These are phyloP conservation scores for Dendrocalamus latiflorus DNA, from an alignment of 202 grass and related monocot species.

Conservation along the genomic window DNA sequence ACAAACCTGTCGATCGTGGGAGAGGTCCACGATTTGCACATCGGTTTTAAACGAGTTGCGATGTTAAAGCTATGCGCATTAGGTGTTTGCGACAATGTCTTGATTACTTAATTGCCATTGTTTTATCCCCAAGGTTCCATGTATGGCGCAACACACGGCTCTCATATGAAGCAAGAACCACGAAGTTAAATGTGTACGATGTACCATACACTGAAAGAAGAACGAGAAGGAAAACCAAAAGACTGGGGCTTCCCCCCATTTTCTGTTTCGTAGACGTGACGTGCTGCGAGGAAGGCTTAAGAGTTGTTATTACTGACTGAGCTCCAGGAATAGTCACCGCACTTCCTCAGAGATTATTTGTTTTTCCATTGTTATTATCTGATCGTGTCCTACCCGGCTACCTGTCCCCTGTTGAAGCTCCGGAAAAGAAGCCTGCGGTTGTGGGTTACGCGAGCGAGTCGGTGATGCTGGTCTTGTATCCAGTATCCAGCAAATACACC, in stretches of 20 bases:
- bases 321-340: too few species aligned
- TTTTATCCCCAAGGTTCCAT: constrained; percentile 45
- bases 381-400: constrained; percentile 2
- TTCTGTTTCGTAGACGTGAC: too few species aligned
- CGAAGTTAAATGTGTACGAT: constrained; percentile 41
- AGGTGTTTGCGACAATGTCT: background rate
- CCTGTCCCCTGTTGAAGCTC: constrained; percentile 1
- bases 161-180: constrained; percentile 67
- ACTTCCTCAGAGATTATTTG: background rate
- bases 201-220: background rate
- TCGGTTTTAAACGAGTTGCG: background rate
- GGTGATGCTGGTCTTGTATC: constrained; percentile 12
- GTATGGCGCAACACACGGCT: constrained; percentile 25
- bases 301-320: constrained; percentile 13
- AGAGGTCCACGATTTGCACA: background rate
- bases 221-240: background rate
- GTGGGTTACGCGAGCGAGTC: background rate
- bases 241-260: background rate
- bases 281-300: too few species aligned
- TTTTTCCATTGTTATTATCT: constrained; percentile 8
- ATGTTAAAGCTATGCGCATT: background rate
- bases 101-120: background rate
- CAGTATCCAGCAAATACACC: background rate
- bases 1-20: background rate
- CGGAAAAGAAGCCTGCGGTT: too few species aligned